phyloP scores from a whole-genome alignment of 2,329 filamentous ascomycete species.

The Endoconidiophora polonica region DNA sequence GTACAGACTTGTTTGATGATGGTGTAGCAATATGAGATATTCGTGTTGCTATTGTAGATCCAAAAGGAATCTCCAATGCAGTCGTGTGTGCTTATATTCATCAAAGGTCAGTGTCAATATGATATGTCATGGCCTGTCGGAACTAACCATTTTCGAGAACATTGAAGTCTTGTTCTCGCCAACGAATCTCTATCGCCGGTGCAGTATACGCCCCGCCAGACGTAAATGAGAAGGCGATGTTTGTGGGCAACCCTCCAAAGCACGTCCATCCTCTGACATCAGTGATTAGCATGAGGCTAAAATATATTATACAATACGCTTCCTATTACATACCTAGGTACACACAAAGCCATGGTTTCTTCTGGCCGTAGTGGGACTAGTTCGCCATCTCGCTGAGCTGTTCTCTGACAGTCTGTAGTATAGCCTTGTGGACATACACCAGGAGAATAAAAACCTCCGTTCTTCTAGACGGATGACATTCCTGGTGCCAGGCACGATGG shows the following conservation, averaged over 20 bases:
- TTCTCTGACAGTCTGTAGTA: slow-evolving; percentile 17
- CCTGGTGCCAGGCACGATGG: slow-evolving; percentile 8
- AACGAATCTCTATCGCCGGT: slow-evolving; percentile 20
- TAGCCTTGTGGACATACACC: slow-evolving; percentile 19
- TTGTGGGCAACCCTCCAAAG: slow-evolving; percentile 14
- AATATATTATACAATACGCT: not conserved
- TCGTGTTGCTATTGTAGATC: not conserved
- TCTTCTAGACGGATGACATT: slow-evolving; percentile 16
- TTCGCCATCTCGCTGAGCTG: slow-evolving; percentile 8
- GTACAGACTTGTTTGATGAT: not conserved
- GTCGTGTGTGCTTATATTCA: not conserved
- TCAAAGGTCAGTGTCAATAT: not conserved
- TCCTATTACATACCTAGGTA: slow-evolving; percentile 16
- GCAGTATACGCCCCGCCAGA: slow-evolving; percentile 17
- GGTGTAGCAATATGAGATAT: not conserved
- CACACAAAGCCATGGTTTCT: slow-evolving; percentile 19
- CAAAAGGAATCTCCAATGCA: not conserved
- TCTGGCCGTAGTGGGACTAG: slow-evolving; percentile 15
- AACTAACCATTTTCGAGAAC: slow-evolving; percentile 3
- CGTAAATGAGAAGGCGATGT: slow-evolving; percentile 15
- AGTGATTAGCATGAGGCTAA: not conserved
- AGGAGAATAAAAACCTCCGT: slow-evolving; percentile 19
- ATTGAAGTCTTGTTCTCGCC: slow-evolving; percentile 16
- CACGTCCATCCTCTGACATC: slow-evolving; percentile 9
- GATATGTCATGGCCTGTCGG: not conserved